Conservation (phyloP, 805 yeast species). For the Teunomyces pallodes region DNA sequence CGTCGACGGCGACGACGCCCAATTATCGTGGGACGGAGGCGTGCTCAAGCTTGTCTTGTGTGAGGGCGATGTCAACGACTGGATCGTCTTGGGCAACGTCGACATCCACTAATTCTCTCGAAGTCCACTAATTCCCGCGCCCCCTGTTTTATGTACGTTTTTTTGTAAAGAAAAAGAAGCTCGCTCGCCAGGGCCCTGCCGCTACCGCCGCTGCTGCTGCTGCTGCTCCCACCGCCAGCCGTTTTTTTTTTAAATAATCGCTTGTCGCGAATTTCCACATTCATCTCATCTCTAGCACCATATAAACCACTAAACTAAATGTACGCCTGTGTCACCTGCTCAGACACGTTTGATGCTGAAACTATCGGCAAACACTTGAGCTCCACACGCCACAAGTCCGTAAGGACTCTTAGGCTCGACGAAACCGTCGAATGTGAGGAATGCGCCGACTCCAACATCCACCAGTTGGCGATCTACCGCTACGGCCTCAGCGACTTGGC, state of each 20-base stretch:
- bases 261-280: too few species aligned
- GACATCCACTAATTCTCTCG: conserved; percentile 28
- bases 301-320: background rate
- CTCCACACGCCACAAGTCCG: conserved; percentile 51
- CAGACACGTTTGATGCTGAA: conserved; percentile 26
- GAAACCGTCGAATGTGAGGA: conserved; percentile 55
- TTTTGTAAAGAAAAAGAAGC: too few species aligned
- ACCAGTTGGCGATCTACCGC: conserved; percentile 48
- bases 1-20: conserved; percentile 34
- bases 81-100: conserved; percentile 62
- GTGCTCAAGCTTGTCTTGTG: conserved; percentile 65
- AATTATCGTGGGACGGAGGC: conserved; percentile 65
- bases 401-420: conserved; percentile 25
- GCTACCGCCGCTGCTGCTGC: too few species aligned
- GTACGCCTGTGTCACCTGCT: conserved; percentile 44
- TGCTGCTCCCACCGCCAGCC: too few species aligned
- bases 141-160: too few species aligned
- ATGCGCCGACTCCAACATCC: conserved; percentile 53
- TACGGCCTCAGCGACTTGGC: conserved; percentile 57
- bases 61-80: conserved; percentile 67
- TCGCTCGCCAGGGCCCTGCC: too few species aligned
- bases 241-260: too few species aligned
- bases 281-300: too few species aligned
- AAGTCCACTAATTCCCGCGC: too few species aligned
- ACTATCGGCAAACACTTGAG: conserved; percentile 53